Percentiles rank a stretch among this genome's conserved stretches.
These are phyloP conservation scores for Fraxinus angustifolia DNA, from an alignment of 305 asterid genomes.

Conservation along the genomic window DNA sequence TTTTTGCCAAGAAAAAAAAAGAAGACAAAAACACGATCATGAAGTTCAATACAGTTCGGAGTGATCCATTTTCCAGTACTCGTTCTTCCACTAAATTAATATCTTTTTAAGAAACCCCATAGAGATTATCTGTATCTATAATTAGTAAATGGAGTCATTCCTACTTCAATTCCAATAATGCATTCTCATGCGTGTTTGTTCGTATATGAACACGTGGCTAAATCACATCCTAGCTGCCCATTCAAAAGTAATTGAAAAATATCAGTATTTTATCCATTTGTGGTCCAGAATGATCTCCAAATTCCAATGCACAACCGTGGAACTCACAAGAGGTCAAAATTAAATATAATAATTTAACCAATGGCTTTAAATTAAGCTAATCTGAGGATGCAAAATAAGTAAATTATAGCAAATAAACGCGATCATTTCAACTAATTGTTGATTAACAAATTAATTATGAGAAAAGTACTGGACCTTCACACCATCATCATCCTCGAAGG, in stretches of 20 bases:
- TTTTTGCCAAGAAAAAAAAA: neutral
- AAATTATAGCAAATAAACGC: neutral
- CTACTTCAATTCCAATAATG: neutral
- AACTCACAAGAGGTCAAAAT: neutral
- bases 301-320: neutral
- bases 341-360: neutral
- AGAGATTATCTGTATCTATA: neutral
- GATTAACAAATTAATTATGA: neutral
- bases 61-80: neutral
- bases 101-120: neutral
- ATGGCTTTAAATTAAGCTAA: neutral
- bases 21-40: neutral
- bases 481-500: neutral
- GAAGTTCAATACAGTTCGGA: neutral
- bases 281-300: neutral
- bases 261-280: neutral
- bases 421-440: neutral
- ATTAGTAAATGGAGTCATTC: neutral
- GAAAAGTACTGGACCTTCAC: neutral
- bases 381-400: neutral
- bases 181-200: neutral
- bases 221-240: neutral
- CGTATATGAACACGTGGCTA: neutral
- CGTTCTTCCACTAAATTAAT: neutral
- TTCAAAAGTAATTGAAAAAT: neutral